Evolutionary conservation across 768 basidiomycete genomes (phyloP).

Genomic region (Lentinula sp.): DNA sequence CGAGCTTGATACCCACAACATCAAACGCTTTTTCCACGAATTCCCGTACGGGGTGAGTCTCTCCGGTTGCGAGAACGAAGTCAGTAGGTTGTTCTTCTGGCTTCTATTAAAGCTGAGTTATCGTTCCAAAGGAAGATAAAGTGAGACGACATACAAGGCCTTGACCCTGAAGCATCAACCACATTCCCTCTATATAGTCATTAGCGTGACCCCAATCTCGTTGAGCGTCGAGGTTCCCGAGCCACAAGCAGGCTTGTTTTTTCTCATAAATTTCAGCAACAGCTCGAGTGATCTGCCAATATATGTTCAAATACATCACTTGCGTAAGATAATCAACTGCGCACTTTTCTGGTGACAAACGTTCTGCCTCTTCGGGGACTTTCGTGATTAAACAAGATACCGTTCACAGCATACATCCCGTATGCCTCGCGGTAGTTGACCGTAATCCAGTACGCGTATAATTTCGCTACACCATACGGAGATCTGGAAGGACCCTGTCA

Average conservation of each 20-base stretch:
- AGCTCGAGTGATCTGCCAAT: slow-evolving; percentile 64
- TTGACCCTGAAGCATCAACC: slow-evolving; percentile 87
- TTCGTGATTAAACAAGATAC: slow-evolving; percentile 98
- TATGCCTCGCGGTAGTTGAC: slow-evolving; percentile 95
- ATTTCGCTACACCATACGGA: slow-evolving; percentile 93
- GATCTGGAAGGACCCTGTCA: slow-evolving; percentile 24
- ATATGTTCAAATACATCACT: not conserved
- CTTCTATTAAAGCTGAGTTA: not conserved
- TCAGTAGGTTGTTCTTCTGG: slow-evolving; percentile 57
- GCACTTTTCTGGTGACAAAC: slow-evolving; percentile 85
- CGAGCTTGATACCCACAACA: slow-evolving; percentile 62
- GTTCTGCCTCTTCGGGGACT: slow-evolving; percentile 92
- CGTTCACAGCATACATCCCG: slow-evolving; percentile 94
- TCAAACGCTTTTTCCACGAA: slow-evolving; percentile 86
- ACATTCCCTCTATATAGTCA: slow-evolving; percentile 97
- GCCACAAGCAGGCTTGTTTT: slow-evolving; percentile 86
- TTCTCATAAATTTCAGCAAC: slow-evolving; percentile 88
- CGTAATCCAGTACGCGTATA: slow-evolving; percentile 88
- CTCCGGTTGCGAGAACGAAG: slow-evolving; percentile 93
- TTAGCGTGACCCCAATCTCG: slow-evolving; percentile 98
- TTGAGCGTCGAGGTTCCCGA: slow-evolving; percentile 91
- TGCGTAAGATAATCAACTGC: not conserved
- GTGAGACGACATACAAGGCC: not conserved
- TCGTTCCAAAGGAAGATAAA: not conserved
- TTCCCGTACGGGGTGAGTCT: slow-evolving; percentile 93